Base-by-base conservation (phyloP, 2,329 filamentous ascomycete genomes). In the Huntiella decipiens region DNA sequence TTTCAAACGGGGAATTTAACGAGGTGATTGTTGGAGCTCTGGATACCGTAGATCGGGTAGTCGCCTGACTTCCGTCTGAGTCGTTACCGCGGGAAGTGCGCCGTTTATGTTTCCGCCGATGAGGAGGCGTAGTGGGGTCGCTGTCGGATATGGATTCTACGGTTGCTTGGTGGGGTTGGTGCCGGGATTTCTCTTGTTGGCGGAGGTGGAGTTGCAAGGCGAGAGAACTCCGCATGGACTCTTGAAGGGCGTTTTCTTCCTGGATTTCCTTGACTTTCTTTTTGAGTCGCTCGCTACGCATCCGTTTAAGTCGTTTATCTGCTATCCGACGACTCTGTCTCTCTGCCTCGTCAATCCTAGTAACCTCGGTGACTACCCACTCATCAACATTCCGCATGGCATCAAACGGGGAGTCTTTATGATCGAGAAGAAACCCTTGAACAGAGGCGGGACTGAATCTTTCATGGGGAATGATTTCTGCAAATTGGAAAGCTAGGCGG, bases 341-440 rank as follows among this genome's bases (percentile, higher is more conserved):
- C n/a, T 45, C 43, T 15, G 34, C 38, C 7, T 46, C 39, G 19
- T 49, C 37, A 3, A 49, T 17, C 16, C 44, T 39, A 10, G 43
- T 15, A 33, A 38, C 16, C 32, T 49, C 47, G n/a, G 36, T 15
- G 4, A 42, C 43, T 7, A 43, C 43, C 47, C 47, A 49, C 16
- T 32, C 43, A 36, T 45, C 43, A 7, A 67, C 67, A 54, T 77
- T 71, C 15, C 61, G 59, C 32, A 77, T 55, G 2, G 77, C 75
- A 52, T 64, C 63, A 39, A 43, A 46, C 3, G 75, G 74, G 33
- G 66, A 63, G 60, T 70, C 71, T 60, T 78, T 79, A 38, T 73
- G 61, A 58, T 74, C 76, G 39, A 79, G 60, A 48, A 80, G 54
- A 56, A 77, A 80, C 0, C 74, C 75, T 56, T 79, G 75, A 37